Base-by-base conservation (phyloP, 1,284 basidiomycete genomes). In the Neolentinus lepideus region DNA sequence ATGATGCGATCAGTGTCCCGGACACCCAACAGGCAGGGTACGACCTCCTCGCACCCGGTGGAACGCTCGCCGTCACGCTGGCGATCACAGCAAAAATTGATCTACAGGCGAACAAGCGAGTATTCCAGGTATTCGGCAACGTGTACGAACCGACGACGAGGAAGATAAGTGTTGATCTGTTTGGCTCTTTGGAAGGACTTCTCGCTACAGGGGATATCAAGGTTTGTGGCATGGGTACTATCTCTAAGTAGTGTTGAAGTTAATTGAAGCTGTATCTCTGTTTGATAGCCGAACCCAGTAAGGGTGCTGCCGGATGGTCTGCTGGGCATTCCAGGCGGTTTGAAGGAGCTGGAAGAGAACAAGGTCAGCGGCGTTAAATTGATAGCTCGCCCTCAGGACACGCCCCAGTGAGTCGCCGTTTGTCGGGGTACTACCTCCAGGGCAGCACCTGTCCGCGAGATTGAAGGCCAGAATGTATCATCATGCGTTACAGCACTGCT, bases 341-440 rank as follows among this genome's bases (percentile, higher is more conserved):
- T 84, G 54, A 64, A 72, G 31, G 66, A 67, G 55, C 51, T 84
- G 62, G 64, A 67, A 58, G 59, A 64, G 1, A 66, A 70, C 9
- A 60, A 74, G 52, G 69, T 83, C 16, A 81, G 77, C 25, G 78
- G 72, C 1, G 62, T 65, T n/a, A 83, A 84, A 61, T 65, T 84
- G 11, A 67, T 84, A 12, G 75, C 61, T 1, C 73, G 64, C 47
- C 79, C 80, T 2, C 72, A 74, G 52, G 77, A 83, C 58, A 78
- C 72, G 12, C 55, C 33, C 25, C 71, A 6, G 43, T 21, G 19
- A 46, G 29, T 12, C 29, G 12, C n/a, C n/a, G n/a, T n/a, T n/a
- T n/a, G n/a, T n/a, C n/a, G n/a, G n/a, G n/a, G n/a, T n/a, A n/a
- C n/a, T n/a, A n/a, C n/a, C n/a, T n/a, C n/a, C n/a, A n/a, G n/a